These are phyloP conservation scores for Phaeosphaeria sp. DNA, from an alignment of 2,329 filamentous ascomycete genomes.

Conservation along the genomic window DNA sequence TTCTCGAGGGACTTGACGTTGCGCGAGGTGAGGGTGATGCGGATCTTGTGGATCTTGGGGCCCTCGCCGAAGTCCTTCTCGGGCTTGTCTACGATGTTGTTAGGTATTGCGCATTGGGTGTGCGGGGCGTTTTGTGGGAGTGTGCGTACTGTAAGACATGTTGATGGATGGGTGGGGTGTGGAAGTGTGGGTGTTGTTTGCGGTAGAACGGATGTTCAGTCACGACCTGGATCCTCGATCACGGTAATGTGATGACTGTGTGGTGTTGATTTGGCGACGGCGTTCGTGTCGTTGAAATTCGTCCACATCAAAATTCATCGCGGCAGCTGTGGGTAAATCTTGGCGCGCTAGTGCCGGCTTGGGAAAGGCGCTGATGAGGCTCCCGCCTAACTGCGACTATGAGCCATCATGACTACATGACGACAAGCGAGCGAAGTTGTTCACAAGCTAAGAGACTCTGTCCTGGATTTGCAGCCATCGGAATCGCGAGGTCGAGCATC, in stretches of 20 bases:
- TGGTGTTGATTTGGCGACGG: conserved; percentile 38
- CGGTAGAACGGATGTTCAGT: conserved; percentile 46
- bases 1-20: conserved; percentile 90
- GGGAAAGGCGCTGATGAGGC: conserved; percentile 18
- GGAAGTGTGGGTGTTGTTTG: conserved; percentile 24
- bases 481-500: not conserved
- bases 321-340: conserved; percentile 40
- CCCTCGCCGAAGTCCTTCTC: conserved; percentile 92
- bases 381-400: conserved; percentile 16
- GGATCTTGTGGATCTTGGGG: conserved; percentile 97
- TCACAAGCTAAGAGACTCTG: not conserved
- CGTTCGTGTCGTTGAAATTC: conserved; percentile 33
- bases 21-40: conserved; percentile 94
- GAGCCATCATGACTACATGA: conserved; percentile 36
- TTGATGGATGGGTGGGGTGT: conserved; percentile 21
- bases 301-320: not conserved
- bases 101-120: conserved; percentile 9
- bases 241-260: conserved; percentile 63
- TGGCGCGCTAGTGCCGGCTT: conserved; percentile 44
- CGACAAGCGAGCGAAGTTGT: conserved; percentile 3
- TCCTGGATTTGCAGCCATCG: not conserved
- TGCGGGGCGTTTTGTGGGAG: not conserved
- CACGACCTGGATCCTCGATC: conserved; percentile 56
- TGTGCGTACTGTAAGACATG: conserved; percentile 43
- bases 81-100: conserved; percentile 67